These are phyloP conservation scores for Nicotiana attenuata DNA, from an alignment of 257 asterid genomes.

Conservation along the genomic window DNA sequence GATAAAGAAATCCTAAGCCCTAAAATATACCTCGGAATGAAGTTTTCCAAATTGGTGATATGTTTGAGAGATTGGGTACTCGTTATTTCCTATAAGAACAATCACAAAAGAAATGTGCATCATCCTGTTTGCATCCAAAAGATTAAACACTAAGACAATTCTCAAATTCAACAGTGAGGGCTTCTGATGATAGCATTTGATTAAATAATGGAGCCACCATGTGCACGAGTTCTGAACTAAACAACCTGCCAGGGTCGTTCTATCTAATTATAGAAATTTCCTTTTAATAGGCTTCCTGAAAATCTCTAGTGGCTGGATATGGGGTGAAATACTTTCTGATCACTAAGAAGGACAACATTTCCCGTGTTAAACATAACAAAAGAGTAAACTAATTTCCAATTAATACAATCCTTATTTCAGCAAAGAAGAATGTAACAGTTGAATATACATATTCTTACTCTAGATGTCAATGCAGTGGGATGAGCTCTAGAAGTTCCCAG, in stretches of 20 bases:
- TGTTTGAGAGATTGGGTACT: not conserved
- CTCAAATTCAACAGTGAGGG: not conserved
- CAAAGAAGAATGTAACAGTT: not conserved
- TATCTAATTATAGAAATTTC: not conserved
- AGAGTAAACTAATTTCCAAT: not conserved
- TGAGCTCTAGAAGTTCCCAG: conserved; percentile 71
- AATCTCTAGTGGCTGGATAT: not conserved
- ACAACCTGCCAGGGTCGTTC: not conserved
- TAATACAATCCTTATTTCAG: not conserved
- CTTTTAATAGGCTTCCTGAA: not conserved
- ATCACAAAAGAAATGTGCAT: conserved; percentile 1
- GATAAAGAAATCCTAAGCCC: not conserved
- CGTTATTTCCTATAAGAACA: not conserved
- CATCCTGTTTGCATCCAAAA: not conserved
- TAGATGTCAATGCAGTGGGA: conserved; percentile 70
- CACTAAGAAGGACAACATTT: not conserved
- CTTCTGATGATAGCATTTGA: not conserved
- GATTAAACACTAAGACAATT: not conserved
- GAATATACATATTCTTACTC: conserved; percentile 49
- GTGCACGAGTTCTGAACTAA: not conserved
- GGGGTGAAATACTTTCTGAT: not conserved
- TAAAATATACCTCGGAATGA: not conserved
- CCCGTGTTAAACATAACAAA: not conserved
- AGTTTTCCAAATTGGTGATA: not conserved
- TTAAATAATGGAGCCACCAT: not conserved